phyloP scores from a whole-genome alignment of 2,329 filamentous ascomycete species.

The Didymellaceae sp. region DNA sequence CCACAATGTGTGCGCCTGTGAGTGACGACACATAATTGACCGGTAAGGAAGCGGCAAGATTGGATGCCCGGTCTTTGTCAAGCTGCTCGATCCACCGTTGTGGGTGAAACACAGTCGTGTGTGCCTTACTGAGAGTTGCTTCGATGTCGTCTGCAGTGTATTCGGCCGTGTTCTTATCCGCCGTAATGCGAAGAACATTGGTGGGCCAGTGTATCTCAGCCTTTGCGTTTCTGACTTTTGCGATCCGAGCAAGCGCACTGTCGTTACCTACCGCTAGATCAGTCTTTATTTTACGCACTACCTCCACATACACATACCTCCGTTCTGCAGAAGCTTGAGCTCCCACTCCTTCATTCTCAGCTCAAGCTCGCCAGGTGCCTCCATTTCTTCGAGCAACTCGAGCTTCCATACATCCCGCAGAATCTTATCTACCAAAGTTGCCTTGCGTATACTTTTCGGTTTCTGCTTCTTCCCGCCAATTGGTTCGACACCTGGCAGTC shows the following conservation, averaged over 20 bases:
- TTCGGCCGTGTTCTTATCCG: conserved; percentile 45
- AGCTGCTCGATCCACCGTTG: conserved; percentile 30
- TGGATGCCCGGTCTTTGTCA: conserved; percentile 1
- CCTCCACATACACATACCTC: conserved; percentile 22
- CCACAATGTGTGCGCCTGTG: conserved; percentile 31
- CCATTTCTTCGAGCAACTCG: conserved; percentile 44
- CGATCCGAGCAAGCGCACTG: conserved; percentile 35
- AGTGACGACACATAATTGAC: conserved; percentile 24
- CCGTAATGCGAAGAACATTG: conserved; percentile 45
- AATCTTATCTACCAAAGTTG: conserved; percentile 42
- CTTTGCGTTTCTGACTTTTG: conserved; percentile 36
- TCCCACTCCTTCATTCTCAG: conserved; percentile 45
- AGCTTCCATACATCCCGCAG: conserved; percentile 44
- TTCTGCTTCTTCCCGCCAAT: conserved; percentile 10
- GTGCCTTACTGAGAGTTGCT: conserved; percentile 26
- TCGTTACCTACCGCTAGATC: conserved; percentile 23
- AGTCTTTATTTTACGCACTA: neutral
- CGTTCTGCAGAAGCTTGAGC: conserved; percentile 35
- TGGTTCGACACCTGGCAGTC: conserved; percentile 33
- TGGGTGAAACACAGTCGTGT: conserved; percentile 27
- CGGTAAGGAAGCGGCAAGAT: conserved; percentile 9
- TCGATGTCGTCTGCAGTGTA: conserved; percentile 46
- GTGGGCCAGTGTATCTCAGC: conserved; percentile 36
- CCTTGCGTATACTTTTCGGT: conserved; percentile 31
- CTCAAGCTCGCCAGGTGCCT: conserved; percentile 45